phyloP scores from a whole-genome alignment of 2,329 filamentous ascomycete genomes.

The Microdochium paspali region DNA sequence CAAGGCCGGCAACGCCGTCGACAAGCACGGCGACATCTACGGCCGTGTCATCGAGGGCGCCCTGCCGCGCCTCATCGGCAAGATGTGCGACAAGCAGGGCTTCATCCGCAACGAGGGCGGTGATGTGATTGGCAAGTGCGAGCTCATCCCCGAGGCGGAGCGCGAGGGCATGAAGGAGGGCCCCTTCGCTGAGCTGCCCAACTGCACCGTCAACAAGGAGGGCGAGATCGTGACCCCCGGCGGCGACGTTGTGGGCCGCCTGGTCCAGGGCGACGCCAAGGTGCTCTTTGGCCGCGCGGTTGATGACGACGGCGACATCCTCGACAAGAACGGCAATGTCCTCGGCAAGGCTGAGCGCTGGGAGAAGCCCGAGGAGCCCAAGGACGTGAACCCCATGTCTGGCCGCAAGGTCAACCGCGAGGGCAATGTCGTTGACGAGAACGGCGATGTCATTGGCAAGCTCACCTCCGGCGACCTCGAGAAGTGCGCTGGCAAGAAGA shows the following conservation, averaged over 20 bases:
- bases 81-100: slow-evolving; percentile 63
- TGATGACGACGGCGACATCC: slow-evolving; percentile 74
- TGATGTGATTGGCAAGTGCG: slow-evolving; percentile 57
- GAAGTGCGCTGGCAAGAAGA: slow-evolving; percentile 57
- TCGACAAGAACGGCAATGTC: slow-evolving; percentile 62
- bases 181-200: slow-evolving; percentile 57
- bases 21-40: slow-evolving; percentile 43
- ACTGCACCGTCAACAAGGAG: slow-evolving; percentile 58
- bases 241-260: slow-evolving; percentile 63
- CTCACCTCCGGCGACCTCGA: slow-evolving; percentile 58
- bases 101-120: slow-evolving; percentile 66
- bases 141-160: slow-evolving; percentile 60
- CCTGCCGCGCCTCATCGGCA: slow-evolving; percentile 51
- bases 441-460: slow-evolving; percentile 54
- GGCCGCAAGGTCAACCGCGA: slow-evolving; percentile 48
- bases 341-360: slow-evolving; percentile 51
- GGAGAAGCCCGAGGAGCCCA: slow-evolving; percentile 45
- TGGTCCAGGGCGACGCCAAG: slow-evolving; percentile 64
- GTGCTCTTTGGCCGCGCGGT: slow-evolving; percentile 63
- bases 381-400: slow-evolving; percentile 39
- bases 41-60: slow-evolving; percentile 61
- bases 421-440: slow-evolving; percentile 48
- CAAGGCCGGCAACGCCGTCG: slow-evolving; percentile 57
- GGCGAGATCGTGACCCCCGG: slow-evolving; percentile 57
- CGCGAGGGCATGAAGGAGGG: slow-evolving; percentile 54